A percentile compares a stretch with the other conserved stretches of the same genome.
These are phyloP conservation scores for Ramaria sp. DNA, from an alignment of 768 basidiomycete genomes.

Conservation along the genomic window DNA sequence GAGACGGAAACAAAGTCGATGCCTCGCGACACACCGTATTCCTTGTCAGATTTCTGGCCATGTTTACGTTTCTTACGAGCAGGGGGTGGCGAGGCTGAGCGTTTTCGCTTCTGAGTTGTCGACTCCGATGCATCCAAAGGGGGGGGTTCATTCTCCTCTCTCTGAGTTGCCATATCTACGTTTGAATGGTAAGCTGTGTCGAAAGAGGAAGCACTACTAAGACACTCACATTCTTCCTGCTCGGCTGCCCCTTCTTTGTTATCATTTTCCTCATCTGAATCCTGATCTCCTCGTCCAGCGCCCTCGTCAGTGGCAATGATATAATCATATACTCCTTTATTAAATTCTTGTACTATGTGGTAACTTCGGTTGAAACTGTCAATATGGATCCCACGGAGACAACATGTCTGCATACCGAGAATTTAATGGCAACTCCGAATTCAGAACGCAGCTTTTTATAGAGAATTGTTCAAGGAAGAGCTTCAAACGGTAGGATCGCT, in stretches of 20 bases:
- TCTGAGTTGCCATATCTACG: conserved; percentile 47
- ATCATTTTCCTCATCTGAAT: conserved; percentile 34
- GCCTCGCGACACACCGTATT: conserved; percentile 92
- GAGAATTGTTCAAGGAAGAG: conserved; percentile 98
- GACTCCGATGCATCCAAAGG: background rate
- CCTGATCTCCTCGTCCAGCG: conserved; percentile 39
- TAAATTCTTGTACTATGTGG: conserved; percentile 97
- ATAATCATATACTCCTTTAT: conserved; percentile 96
- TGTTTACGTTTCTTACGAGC: conserved; percentile 37
- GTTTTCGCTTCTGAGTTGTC: conserved; percentile 46
- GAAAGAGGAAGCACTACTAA: background rate
- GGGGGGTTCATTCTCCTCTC: conserved; percentile 18
- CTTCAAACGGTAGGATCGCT: conserved; percentile 89
- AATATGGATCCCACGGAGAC: background rate
- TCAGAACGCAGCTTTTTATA: conserved; percentile 90
- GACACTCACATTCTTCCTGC: conserved; percentile 24
- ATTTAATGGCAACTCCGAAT: conserved; percentile 91
- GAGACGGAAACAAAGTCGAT: conserved; percentile 96
- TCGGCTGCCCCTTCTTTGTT: conserved; percentile 26
- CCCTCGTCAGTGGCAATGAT: conserved; percentile 97
- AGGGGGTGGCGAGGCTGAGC: conserved; percentile 29
- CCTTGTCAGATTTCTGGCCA: conserved; percentile 44
- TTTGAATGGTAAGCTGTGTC: background rate
- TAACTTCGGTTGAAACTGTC: conserved; percentile 42
- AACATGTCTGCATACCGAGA: conserved; percentile 44